Conservation (phyloP, 371 early-diverging fungal species). For the Catenaria anguillulae region DNA sequence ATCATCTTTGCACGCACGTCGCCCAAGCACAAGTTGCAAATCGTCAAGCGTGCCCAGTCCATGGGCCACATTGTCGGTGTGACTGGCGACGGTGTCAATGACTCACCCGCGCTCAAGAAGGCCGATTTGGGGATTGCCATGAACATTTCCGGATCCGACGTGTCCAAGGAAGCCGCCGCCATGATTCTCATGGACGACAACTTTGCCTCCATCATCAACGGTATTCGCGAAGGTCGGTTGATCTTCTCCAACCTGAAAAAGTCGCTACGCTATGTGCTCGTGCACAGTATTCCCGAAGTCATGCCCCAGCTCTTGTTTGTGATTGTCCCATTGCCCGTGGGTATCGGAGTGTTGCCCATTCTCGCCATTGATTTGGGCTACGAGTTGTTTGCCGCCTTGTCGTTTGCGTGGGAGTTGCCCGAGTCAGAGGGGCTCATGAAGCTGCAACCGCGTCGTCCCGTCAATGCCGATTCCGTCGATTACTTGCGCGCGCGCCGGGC, state of each 20-base stretch:
- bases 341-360: slow-evolving; percentile 68
- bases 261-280: slow-evolving; percentile 76
- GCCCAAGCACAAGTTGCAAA: slow-evolving; percentile 77
- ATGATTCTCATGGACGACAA: slow-evolving; percentile 94
- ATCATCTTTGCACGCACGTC: slow-evolving; percentile 84
- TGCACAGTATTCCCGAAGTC: slow-evolving; percentile 76
- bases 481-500: slow-evolving; percentile 6
- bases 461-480: slow-evolving; percentile 48
- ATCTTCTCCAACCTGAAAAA: slow-evolving; percentile 92
- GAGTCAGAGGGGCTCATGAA: slow-evolving; percentile 75
- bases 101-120: slow-evolving; percentile 84
- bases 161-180: slow-evolving; percentile 90
- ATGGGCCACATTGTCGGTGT: slow-evolving; percentile 84
- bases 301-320: slow-evolving; percentile 66
- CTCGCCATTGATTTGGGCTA: slow-evolving; percentile 85
- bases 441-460: slow-evolving; percentile 75
- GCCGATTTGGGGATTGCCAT: slow-evolving; percentile 95
- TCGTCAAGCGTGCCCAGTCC: slow-evolving; percentile 65
- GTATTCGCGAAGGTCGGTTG: slow-evolving; percentile 85
- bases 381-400: slow-evolving; percentile 69
- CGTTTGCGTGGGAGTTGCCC: slow-evolving; percentile 85
- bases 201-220: slow-evolving; percentile 73
- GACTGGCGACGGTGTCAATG: slow-evolving; percentile 79
- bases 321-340: slow-evolving; percentile 73
- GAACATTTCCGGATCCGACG: slow-evolving; percentile 87